Conservation (phyloP, 345 rosid species). For the Populus davidiana region DNA sequence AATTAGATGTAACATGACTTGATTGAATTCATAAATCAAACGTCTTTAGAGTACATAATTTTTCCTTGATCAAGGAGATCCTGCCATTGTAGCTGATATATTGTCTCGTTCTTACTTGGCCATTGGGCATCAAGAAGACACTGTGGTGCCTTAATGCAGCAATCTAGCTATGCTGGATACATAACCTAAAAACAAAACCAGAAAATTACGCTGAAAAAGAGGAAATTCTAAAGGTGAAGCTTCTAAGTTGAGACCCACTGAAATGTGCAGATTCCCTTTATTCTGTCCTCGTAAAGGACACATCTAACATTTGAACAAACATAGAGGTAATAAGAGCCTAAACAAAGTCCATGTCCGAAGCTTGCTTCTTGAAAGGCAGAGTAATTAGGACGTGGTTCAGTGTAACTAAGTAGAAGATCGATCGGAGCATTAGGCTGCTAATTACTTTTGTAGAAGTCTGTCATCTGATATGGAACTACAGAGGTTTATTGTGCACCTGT, state of each 20-base stretch:
- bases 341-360: slow-evolving; percentile 28
- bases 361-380: slow-evolving; percentile 39
- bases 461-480: background rate
- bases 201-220: background rate
- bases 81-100: too few relatives aligned
- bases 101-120: too few relatives aligned
- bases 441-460: background rate
- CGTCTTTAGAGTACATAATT: too few relatives aligned
- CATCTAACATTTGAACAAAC: background rate
- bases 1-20: too few relatives aligned
- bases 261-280: background rate
- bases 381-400: slow-evolving; percentile 33
- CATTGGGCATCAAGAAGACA: too few relatives aligned
- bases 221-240: background rate
- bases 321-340: background rate
- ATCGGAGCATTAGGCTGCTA: background rate
- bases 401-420: slow-evolving; percentile 11
- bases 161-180: too few relatives aligned
- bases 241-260: background rate
- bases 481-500: slow-evolving; percentile 8
- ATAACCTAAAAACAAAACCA: too few relatives aligned
- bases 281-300: background rate
- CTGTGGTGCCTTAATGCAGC: too few relatives aligned
- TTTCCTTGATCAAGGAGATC: too few relatives aligned
- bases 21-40: too few relatives aligned